phyloP scores from a whole-genome alignment of 116 monocot species.

The Thalassia testudinum region DNA sequence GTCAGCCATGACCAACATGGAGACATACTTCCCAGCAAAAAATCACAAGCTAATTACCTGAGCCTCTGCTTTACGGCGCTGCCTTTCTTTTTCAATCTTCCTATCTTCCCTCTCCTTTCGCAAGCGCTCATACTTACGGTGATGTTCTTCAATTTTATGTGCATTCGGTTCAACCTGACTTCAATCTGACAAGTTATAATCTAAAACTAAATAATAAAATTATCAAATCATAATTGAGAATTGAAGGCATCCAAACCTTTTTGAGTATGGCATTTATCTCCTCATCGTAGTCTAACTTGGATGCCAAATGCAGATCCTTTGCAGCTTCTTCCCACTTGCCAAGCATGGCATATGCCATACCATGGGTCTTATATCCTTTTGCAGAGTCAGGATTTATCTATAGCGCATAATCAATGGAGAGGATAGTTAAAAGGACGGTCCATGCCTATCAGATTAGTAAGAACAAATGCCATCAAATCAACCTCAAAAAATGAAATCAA shows the following conservation, averaged over 20 bases:
- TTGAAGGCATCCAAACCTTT: conserved; percentile 29
- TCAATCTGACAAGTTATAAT: neutral
- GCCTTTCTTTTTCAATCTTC: conserved; percentile 57
- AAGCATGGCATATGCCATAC: conserved; percentile 81
- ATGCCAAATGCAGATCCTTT: conserved; percentile 84
- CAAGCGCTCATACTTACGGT: conserved; percentile 79
- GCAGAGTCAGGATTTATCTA: conserved; percentile 98
- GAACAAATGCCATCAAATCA: no score
- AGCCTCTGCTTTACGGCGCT: conserved; percentile 60
- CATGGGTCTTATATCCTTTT: conserved; percentile 91
- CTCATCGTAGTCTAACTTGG: conserved; percentile 89
- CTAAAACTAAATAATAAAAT: neutral
- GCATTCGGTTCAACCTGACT: conserved; percentile 86
- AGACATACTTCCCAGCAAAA: neutral
- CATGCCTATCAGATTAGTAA: no score
- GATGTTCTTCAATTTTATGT: conserved; percentile 89
- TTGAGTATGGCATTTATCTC: conserved; percentile 75
- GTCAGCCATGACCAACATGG: neutral
- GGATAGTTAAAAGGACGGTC: no score
- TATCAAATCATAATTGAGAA: neutral
- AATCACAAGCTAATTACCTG: conserved; percentile 27
- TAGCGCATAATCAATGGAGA: no score
- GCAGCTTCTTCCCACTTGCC: conserved; percentile 91
- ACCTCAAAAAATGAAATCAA: no score
- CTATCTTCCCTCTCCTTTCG: conserved; percentile 66